phyloP scores from a whole-genome alignment of 345 rosid species.

The Hevea brasiliensis region DNA sequence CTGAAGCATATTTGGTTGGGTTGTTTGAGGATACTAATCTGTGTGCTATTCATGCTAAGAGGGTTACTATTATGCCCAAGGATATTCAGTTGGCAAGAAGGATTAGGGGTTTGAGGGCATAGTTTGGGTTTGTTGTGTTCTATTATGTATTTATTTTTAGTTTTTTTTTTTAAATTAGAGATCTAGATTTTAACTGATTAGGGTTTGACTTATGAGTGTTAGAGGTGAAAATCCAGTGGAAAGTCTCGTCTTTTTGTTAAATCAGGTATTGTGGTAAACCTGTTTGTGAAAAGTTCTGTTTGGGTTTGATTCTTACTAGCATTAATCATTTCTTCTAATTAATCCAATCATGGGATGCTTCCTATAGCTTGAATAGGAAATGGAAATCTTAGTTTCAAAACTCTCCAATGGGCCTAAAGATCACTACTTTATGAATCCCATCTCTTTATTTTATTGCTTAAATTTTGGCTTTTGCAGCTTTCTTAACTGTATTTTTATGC shows the following conservation, averaged over 20 bases:
- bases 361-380: too few species aligned
- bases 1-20: constrained; percentile 26
- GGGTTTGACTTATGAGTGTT: background rate
- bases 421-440: too few species aligned
- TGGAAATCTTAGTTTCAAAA: too few species aligned
- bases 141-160: background rate
- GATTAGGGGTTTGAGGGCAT: constrained; percentile 22
- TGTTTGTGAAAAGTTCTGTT: constrained; percentile 10
- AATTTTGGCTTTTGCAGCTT: background rate
- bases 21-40: constrained; percentile 26
- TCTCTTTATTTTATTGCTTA: background rate
- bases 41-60: constrained; percentile 27
- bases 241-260: background rate
- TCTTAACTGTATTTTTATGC: background rate
- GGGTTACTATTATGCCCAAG: constrained; percentile 28
- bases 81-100: constrained; percentile 20
- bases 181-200: background rate
- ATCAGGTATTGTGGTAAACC: background rate
- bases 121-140: background rate
- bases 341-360: too few species aligned
- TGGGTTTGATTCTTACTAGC: background rate
- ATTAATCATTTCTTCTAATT: too few species aligned
- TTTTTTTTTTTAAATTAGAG: background rate
- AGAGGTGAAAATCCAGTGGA: background rate
- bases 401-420: too few species aligned